Evolutionary conservation across 192 early-diverging fungal species (phyloP).

Genomic region (Coemansia sp.): DNA sequence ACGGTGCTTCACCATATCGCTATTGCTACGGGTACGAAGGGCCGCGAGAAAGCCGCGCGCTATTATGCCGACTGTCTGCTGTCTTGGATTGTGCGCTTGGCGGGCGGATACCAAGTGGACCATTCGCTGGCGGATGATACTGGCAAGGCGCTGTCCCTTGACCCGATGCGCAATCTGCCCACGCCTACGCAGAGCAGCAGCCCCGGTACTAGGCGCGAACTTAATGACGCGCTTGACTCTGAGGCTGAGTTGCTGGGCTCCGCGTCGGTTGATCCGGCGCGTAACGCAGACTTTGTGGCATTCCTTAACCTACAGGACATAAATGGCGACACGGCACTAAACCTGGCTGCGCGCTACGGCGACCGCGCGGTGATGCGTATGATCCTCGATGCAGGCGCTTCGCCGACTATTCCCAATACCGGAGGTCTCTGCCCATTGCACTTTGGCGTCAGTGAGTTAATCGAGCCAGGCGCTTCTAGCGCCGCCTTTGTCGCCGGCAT

Average conservation of each 20-base stretch:
- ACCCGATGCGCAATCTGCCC: conserved; percentile 18
- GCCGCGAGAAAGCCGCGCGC: conserved; percentile 68
- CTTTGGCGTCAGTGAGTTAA: conserved; percentile 58
- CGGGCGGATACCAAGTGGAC: conserved; percentile 53
- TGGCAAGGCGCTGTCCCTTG: conserved; percentile 5
- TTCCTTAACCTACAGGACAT: conserved; percentile 79
- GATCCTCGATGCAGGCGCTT: conserved; percentile 79
- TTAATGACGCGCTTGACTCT: background rate
- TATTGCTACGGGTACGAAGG: conserved; percentile 66
- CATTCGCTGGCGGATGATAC: background rate
- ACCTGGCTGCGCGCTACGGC: conserved; percentile 80
- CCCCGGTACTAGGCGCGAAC: conserved; percentile 8
- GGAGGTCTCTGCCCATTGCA: conserved; percentile 79
- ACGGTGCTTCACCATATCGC: conserved; percentile 94
- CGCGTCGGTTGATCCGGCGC: background rate
- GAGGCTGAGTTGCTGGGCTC: background rate
- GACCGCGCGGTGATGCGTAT: conserved; percentile 68
- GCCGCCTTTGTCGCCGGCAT: background rate
- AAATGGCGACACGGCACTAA: conserved; percentile 89
- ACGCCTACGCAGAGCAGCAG: conserved; percentile 45
- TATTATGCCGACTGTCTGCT: conserved; percentile 93
- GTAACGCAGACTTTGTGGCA: conserved; percentile 73
- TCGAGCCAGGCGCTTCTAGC: background rate
- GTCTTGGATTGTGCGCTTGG: conserved; percentile 60
- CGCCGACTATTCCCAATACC: conserved; percentile 67